A percentile compares a stretch with the other conserved stretches of the same genome.
Evolutionary conservation across 2,329 filamentous ascomycete species (phyloP).

Genomic region (Cadophora sp.): DNA sequence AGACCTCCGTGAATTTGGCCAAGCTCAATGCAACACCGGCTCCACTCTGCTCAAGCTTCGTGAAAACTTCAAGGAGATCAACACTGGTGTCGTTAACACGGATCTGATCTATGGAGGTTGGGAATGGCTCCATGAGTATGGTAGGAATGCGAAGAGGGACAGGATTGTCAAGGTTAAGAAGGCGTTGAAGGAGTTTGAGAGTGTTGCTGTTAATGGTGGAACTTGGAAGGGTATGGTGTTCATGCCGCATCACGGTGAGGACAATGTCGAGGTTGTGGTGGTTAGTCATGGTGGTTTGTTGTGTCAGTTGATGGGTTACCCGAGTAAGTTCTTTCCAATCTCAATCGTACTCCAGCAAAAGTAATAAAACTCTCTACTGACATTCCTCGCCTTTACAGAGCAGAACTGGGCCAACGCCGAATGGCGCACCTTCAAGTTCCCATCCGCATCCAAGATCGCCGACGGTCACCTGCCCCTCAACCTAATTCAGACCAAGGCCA

Average conservation of each 20-base stretch:
- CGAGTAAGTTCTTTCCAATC: neutral
- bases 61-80: neutral
- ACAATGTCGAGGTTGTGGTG: slow-evolving; percentile 24
- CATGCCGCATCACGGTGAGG: neutral
- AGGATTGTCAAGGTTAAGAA: slow-evolving; percentile 13
- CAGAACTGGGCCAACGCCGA: slow-evolving; percentile 7
- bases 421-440: slow-evolving; percentile 8
- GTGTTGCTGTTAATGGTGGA: slow-evolving; percentile 17
- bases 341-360: neutral
- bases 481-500: slow-evolving; percentile 2
- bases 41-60: neutral
- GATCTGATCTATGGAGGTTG: slow-evolving; percentile 8
- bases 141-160: neutral
- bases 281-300: slow-evolving; percentile 26
- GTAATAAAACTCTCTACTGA: neutral
- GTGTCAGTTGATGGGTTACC: slow-evolving; percentile 8
- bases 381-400: neutral
- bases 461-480: neutral
- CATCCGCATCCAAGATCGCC: neutral
- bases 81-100: neutral
- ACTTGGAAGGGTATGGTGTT: slow-evolving; percentile 23
- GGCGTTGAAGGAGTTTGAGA: slow-evolving; percentile 13
- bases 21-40: slow-evolving; percentile 3
- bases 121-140: neutral
- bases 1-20: slow-evolving; percentile 10